Evolutionary conservation across 805 yeast species (phyloP), one percentile per base, ranked within the genome.

Genomic region (Schwanniomyces vanrijiae): DNA sequence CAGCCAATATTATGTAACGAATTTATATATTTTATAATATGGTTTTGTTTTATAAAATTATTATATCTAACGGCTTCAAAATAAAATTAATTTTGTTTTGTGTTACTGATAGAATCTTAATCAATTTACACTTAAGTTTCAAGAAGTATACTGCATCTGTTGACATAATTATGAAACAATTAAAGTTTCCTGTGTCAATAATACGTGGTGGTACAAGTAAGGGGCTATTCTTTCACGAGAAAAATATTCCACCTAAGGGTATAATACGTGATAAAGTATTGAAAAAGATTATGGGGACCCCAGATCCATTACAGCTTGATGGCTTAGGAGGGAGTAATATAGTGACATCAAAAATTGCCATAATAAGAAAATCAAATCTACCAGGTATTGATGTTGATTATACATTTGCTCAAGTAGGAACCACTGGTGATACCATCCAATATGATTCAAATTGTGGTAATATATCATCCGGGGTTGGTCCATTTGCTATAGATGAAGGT

Each of bases 331-430:
- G 39, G 14, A 35, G 39, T 35, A 35, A 35, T 18, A 35, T 35
- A 9, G 39, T 35, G 6, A 35, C 39, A 6, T 35, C 39, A 4
- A 35, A 35, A 18, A 35, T 35, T 35, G 39, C 39, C 5, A 35
- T 14, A 16, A 6, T 35, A 10, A 35, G 14, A 6, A 6, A 10
- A 18, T 35, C 39, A 20, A 10, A 35, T 5, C 6, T 35, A 11
- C n/a, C 21, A 11, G 14, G 14, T 35, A 18, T 35, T 13, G 39
- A 35, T 18, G n/a, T n/a, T n/a, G n/a, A n/a, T n/a, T n/a, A 35
- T 18, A 35, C 39, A 13, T 35, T 35, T 35, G 39, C 39, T n/a
- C 39, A 35, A 11, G 39, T 18, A 13, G 39, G 39, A 11, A 35
- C 39, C 13, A 18, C 19, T 10, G 39, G 39, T 5, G 21, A 35